Conservation (phyloP, 2,329 filamentous ascomycete genomes). For the Apiospora sp. region DNA sequence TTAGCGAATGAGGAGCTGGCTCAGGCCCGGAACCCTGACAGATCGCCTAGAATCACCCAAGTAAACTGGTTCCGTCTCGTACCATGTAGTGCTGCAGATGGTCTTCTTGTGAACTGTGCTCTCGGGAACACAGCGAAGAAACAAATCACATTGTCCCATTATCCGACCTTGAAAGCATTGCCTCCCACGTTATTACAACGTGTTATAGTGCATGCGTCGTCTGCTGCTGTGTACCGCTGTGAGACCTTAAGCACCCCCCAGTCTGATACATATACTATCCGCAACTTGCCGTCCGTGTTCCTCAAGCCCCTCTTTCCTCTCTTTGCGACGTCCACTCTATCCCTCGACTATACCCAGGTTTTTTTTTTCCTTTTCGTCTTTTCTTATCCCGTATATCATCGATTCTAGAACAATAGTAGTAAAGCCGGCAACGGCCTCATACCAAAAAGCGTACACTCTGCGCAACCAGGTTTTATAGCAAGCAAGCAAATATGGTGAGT, state of each 20-base stretch:
- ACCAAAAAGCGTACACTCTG: constrained; percentile 33
- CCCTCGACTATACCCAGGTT: constrained; percentile 37
- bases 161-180: constrained; percentile 26
- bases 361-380: constrained; percentile 41
- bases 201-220: constrained; percentile 36
- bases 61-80: neutral
- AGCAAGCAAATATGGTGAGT: constrained; percentile 34
- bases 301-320: constrained; percentile 37
- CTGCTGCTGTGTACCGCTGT: constrained; percentile 14
- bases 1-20: constrained; percentile 35
- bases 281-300: constrained; percentile 38
- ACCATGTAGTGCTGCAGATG: constrained; percentile 25
- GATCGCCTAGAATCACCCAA: neutral
- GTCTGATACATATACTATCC: constrained; percentile 43
- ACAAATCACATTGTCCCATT: constrained; percentile 43
- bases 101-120: constrained; percentile 26
- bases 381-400: constrained; percentile 40
- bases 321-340: constrained; percentile 43
- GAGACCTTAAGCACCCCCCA: constrained; percentile 30
- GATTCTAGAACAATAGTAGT: constrained; percentile 37
- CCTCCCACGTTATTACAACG: constrained; percentile 38
- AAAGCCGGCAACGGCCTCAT: constrained; percentile 44
- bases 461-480: constrained; percentile 28
- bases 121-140: constrained; percentile 30
- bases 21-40: neutral